Base-by-base conservation (phyloP, 2,329 filamentous ascomycete genomes). In the Claviceps sp. region DNA sequence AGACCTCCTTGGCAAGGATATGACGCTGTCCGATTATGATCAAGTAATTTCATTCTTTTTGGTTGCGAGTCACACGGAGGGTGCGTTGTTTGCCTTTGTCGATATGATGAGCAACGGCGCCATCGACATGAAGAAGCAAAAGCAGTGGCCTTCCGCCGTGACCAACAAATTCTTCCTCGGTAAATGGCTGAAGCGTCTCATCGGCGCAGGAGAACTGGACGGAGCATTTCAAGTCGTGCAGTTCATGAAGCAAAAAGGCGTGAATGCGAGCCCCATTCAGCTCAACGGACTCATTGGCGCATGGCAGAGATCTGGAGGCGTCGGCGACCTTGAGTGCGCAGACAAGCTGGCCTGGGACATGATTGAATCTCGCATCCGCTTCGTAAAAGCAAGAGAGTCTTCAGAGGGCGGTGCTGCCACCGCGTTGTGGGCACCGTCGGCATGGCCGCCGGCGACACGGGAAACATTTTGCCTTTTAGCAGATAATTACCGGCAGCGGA, bases 121-220 rank as follows among this genome's bases (percentile, higher is more conserved):
- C 45, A 65, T 80, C 51, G 71, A 78, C 52, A 61, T 78, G 48
- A 69, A 68, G 50, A 70, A 69, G 53, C 64, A 66, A 53, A 66
- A 67, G 49, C 59, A 64, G 17, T 66, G 80, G 52, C 77, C 77
- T 1, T 69, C 70, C 1, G 67, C 71, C 8, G 66, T 81, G 41
- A 72, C 70, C 48, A 93, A 94, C 65, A 82, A 84, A 56, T 91
- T 89, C 67, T 87, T 95, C 66, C 85, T 89, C 58, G 86, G 84
- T 38, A 90, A 88, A 60, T 95, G 89, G 90, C 76, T 95, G 61
- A 91, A 91, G 66, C 81, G 85, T 48, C 77, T 94, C 8, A 85
- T 94, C 52, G 84, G 83, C 16, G 78, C 82, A 53, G 82, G 81
- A 2, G 78, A 89, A 57, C 68, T 87, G 14, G 78, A 85, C 52